Evolutionary conservation across 768 basidiomycete species (phyloP).

Genomic region (Tulasnella calospora): DNA sequence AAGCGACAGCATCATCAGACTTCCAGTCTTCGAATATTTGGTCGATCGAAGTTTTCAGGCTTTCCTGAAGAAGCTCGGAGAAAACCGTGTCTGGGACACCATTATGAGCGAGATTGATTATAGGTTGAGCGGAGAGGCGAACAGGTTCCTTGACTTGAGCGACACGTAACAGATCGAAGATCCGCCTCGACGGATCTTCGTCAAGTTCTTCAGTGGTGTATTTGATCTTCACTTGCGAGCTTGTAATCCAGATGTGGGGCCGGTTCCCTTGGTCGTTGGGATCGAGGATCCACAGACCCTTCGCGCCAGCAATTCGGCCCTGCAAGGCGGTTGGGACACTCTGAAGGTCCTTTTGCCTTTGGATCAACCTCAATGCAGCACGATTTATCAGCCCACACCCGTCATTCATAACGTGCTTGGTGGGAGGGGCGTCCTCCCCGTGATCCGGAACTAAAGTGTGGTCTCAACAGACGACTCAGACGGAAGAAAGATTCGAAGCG

Average conservation of each 20-base stretch:
- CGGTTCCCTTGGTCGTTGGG: not conserved
- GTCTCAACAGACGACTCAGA: not conserved
- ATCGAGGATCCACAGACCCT: constrained; percentile 32
- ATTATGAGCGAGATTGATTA: constrained; percentile 59
- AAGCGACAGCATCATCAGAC: not conserved
- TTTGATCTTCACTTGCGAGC: constrained; percentile 28
- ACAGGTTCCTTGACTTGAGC: constrained; percentile 12
- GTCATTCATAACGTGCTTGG: constrained; percentile 46
- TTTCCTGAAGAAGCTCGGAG: constrained; percentile 46
- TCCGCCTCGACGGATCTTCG: constrained; percentile 18
- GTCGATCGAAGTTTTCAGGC: constrained; percentile 46
- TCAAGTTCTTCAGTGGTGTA: constrained; percentile 11
- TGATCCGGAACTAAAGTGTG: constrained; percentile 1
- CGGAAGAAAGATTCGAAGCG: constrained; percentile 27
- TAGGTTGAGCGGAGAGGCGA: constrained; percentile 50
- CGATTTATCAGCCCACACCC: constrained; percentile 49
- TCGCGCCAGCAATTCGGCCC: constrained; percentile 47
- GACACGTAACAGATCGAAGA: constrained; percentile 22
- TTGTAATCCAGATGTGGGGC: constrained; percentile 27
- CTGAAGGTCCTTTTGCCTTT: constrained; percentile 39
- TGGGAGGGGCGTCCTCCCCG: not conserved
- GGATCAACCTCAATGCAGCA: constrained; percentile 38
- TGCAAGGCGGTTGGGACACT: constrained; percentile 48
- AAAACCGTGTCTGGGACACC: constrained; percentile 48
- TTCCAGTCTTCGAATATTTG: constrained; percentile 37